Conservation (phyloP, 805 yeast genomes). For the Scheffersomyces amazonensis region DNA sequence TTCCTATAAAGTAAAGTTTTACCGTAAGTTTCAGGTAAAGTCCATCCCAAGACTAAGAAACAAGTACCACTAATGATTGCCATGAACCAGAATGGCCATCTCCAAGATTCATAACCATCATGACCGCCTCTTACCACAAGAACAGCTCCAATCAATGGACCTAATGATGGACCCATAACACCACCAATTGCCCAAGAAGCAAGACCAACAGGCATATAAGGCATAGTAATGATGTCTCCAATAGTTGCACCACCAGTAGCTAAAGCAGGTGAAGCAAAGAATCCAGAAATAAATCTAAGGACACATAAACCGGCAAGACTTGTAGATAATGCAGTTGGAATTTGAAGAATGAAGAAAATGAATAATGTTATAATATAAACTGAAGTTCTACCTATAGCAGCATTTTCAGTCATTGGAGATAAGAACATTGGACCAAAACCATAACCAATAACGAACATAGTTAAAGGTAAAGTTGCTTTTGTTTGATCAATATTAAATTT, state of each 20-base stretch:
- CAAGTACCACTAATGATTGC: constrained; percentile 37
- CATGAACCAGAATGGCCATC: constrained; percentile 55
- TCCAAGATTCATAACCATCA: constrained; percentile 35
- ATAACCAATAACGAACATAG: constrained; percentile 55
- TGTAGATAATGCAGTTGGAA: constrained; percentile 49
- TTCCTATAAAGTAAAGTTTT: constrained; percentile 43
- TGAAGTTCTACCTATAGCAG: constrained; percentile 49
- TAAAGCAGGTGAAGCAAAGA: constrained; percentile 53
- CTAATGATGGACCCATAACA: constrained; percentile 51
- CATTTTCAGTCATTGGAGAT: constrained; percentile 57
- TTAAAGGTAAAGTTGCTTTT: constrained; percentile 40
- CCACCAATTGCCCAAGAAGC: constrained; percentile 54
- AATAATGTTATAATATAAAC: constrained; percentile 46
- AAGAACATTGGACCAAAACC: constrained; percentile 58
- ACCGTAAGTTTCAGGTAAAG: constrained; percentile 47
- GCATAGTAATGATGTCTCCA: constrained; percentile 43
- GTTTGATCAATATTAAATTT: constrained; percentile 43
- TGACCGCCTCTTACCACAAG: constrained; percentile 28
- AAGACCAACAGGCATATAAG: constrained; percentile 43
- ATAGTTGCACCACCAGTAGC: constrained; percentile 58
- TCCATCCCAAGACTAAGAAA: constrained; percentile 30
- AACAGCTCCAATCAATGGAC: constrained; percentile 58
- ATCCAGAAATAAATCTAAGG: constrained; percentile 51
- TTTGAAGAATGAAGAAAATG: constrained; percentile 47
- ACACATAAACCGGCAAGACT: constrained; percentile 50